Conservation (phyloP, 805 yeast genomes). For the Metschnikowia corniflorae region DNA sequence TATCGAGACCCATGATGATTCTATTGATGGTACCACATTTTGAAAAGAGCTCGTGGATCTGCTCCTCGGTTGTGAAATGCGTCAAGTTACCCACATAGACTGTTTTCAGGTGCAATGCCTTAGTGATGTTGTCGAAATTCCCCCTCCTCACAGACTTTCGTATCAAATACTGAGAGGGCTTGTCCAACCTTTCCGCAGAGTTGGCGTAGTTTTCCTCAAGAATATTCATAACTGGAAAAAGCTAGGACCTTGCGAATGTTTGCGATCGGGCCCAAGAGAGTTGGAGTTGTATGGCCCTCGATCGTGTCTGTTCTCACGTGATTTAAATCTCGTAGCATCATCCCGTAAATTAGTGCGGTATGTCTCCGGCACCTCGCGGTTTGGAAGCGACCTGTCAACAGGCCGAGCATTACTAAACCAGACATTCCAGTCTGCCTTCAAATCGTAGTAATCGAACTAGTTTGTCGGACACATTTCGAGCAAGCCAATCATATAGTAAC, state of each 20-base stretch:
- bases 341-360: neutral
- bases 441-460: no score
- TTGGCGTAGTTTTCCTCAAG: slow-evolving; percentile 50
- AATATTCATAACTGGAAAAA: slow-evolving; percentile 30
- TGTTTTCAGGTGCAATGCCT: slow-evolving; percentile 65
- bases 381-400: no score
- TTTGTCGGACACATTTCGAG: no score
- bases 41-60: slow-evolving; percentile 80
- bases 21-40: slow-evolving; percentile 75
- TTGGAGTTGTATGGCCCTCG: no score
- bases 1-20: slow-evolving; percentile 92
- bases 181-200: slow-evolving; percentile 65
- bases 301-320: no score
- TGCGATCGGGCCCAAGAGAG: no score
- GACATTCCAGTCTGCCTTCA: no score
- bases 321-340: no score
- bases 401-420: no score
- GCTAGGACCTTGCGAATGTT: no score
- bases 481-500: no score
- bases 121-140: slow-evolving; percentile 57
- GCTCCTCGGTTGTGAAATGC: slow-evolving; percentile 92
- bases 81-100: slow-evolving; percentile 90
- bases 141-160: slow-evolving; percentile 57
- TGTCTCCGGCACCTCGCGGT: no score
- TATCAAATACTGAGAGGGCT: slow-evolving; percentile 66